A percentile compares a stretch with the other conserved stretches of the same genome.
Evolutionary conservation across 305 asterid species (phyloP).

Genomic region (Solanum chacoense): DNA sequence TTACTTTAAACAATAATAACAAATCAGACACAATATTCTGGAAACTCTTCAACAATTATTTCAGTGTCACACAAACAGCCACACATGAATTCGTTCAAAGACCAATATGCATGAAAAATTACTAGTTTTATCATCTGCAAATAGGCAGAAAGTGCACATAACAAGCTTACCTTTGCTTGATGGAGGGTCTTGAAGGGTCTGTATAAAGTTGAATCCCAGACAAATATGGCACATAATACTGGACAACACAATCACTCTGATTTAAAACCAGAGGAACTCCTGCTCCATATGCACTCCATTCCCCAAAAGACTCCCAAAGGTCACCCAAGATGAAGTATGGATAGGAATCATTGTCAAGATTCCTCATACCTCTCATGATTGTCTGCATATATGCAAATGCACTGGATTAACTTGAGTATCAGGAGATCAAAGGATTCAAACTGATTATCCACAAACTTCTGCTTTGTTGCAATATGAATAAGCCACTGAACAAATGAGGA

Average conservation of each 20-base stretch:
- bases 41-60: background rate
- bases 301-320: slow-evolving; percentile 92
- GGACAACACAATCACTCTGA: slow-evolving; percentile 59
- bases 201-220: slow-evolving; percentile 81
- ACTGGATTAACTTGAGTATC: slow-evolving; percentile 1
- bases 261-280: slow-evolving; percentile 74
- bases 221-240: slow-evolving; percentile 80
- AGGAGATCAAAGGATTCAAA: background rate
- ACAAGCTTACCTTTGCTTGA: slow-evolving; percentile 40
- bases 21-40: background rate
- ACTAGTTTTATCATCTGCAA: background rate
- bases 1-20: background rate
- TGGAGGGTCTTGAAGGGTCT: slow-evolving; percentile 45
- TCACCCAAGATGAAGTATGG: slow-evolving; percentile 77
- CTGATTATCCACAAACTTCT: background rate
- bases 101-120: background rate
- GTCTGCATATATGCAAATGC: slow-evolving; percentile 43
- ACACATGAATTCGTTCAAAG: background rate
- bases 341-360: slow-evolving; percentile 36
- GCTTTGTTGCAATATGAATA: background rate
- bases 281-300: slow-evolving; percentile 95
- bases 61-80: background rate
- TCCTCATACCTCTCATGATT: slow-evolving; percentile 49
- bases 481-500: background rate
- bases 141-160: background rate